Base-by-base conservation (phyloP, 75 land plant genomes). In the Selaginella tamariscina region DNA sequence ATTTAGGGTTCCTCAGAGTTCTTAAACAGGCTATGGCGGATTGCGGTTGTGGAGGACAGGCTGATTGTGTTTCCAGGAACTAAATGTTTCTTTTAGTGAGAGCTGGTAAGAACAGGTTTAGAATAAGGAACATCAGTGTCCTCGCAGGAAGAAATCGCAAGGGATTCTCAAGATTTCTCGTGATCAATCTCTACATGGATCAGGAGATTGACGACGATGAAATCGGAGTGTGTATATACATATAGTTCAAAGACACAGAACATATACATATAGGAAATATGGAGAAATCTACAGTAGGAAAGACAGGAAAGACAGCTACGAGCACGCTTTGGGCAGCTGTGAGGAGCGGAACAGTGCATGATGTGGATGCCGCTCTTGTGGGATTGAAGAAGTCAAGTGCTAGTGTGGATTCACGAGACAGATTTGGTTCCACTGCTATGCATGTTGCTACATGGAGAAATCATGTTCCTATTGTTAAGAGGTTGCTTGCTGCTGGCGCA, bases 381-480 rank as follows among this genome's bases (percentile, higher is more conserved):
- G 56, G 62, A 20, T 56, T 89, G 59, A 93, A 89, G 88, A 93
- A 83, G 71, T 86, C 63, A 73, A 83, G 85, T 33, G 96, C 83
- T 32, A 89, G 80, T 65, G 67, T 93, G 24, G 82, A 93, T 75
- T 30, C 79, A 44, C 86, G 84, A 65, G 89, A 85, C 65, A 57
- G 33, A 20, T 80, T 78, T 78, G 98, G 98, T n/a, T 82, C 86
- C 9, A 87, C 98, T 69, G 91, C 91, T 55, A 87, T 93, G 66
- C 98, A 93, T 56, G 78, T 90, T 73, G 96, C 96, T 54, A 85
- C 78, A 30, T 93, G 98, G 98, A 85, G 98, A 60, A 93, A 93
- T 69, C 96, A 93, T 63, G 75, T 90, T 32, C 96, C 98, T 2
- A 87, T 93, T 65, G 84, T 93, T 30, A 87, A 68, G 72, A 83